Evolutionary conservation across 192 early-diverging fungal genomes (phyloP), one percentile per base, ranked within the genome.

Genomic region (Spizellomyces sp.): DNA sequence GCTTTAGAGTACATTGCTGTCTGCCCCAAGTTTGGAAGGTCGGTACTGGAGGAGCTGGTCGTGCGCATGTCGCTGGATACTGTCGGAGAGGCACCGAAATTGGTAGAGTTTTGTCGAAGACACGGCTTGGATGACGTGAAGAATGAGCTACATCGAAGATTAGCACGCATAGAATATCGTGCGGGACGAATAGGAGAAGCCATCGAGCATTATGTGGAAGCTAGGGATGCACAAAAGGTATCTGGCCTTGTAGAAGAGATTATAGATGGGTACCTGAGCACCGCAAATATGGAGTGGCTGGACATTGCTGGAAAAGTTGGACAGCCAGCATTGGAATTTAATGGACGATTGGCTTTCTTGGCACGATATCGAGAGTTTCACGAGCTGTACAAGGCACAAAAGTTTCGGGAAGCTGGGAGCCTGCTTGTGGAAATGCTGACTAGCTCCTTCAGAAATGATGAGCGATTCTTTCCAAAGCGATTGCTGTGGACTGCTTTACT

Each of bases 361-460:
- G 70, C 79, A 5, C 74, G 70, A 10, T 91, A 90, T 70, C 79
- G 80, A 14, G 80, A 86, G 60, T 90, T 91, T 55, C 83, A 89
- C 67, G 77, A 75, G 45, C 76, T 77, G 42, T 83, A 83, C 56
- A 74, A 58, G 55, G 75, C 71, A n/a, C 64, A 67, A 21, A 62
- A 76, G 22, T 68, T 19, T 55, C 10, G 14, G 0, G 64, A 57
- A 8, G 86, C 90, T 1, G 90, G 74, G 9, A 45, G 46, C 2
- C 68, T 78, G 8, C 71, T 91, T 50, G 70, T 89, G 14, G 19
- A 63, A 4, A 67, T 90, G 8, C 43, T 91, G 41, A 48, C 77
- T 4, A 68, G 65, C 45, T 42, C 58, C 47, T 47, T 57, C 27
- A 52, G 36, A 21, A 17, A n/a, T 8, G 46, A 36, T 59, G 45